phyloP scores from a whole-genome alignment of 495 filamentous ascomycete genomes.

The Aspergillus olivimuriae region DNA sequence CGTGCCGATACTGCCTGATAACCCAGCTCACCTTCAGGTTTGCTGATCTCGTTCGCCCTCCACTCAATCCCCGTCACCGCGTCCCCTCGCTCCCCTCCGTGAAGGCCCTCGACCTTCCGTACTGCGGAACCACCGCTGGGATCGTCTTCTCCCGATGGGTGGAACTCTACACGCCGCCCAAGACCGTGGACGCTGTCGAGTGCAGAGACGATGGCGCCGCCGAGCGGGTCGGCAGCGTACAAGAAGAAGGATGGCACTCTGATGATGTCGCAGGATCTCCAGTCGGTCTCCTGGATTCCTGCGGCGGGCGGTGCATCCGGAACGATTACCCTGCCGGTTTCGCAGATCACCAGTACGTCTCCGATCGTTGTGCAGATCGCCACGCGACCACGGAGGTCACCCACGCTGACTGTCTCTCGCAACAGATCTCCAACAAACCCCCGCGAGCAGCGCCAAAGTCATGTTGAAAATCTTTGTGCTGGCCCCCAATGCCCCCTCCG shows the following conservation, averaged over 20 bases:
- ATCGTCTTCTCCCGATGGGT: conserved; percentile 39
- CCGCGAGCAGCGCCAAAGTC: conserved; percentile 72
- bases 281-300: conserved; percentile 75
- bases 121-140: conserved; percentile 15
- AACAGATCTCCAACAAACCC: conserved; percentile 84
- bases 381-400: neutral
- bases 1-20: too few relatives aligned
- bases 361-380: neutral
- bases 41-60: neutral
- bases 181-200: conserved; percentile 41
- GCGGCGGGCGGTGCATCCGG: conserved; percentile 41
- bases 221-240: conserved; percentile 68
- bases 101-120: conserved; percentile 24
- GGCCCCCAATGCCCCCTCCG: conserved; percentile 42
- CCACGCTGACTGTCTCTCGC: neutral
- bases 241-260: conserved; percentile 96
- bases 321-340: conserved; percentile 61
- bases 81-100: conserved; percentile 4
- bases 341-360: conserved; percentile 69
- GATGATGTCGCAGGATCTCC: conserved; percentile 60
- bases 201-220: conserved; percentile 47
- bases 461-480: conserved; percentile 84
- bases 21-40: too few relatives aligned
- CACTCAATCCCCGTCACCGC: conserved; percentile 8
- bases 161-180: conserved; percentile 28